phyloP scores from a whole-genome alignment of 805 yeast species.

The Debaryomyces castellii region DNA sequence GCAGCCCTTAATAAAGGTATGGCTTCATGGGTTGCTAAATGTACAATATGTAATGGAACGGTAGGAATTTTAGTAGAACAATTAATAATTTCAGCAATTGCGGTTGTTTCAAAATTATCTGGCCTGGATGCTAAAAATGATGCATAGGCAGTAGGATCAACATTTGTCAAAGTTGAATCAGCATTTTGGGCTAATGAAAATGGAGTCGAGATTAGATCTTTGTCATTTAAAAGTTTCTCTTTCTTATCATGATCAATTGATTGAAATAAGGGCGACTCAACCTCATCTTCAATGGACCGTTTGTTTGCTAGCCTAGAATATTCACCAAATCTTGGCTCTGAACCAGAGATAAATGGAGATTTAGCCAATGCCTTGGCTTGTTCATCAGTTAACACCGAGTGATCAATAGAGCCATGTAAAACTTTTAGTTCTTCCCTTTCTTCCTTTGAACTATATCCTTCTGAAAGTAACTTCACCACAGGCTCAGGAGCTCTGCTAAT shows the following conservation, averaged over 20 bases:
- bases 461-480: slow-evolving; percentile 30
- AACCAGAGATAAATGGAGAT: slow-evolving; percentile 57
- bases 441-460: slow-evolving; percentile 11
- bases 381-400: slow-evolving; percentile 41
- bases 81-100: slow-evolving; percentile 68
- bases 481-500: slow-evolving; percentile 39
- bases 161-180: slow-evolving; percentile 39
- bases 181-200: slow-evolving; percentile 42
- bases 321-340: slow-evolving; percentile 56
- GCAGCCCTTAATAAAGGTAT: slow-evolving; percentile 72
- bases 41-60: slow-evolving; percentile 84
- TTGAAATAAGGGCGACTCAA: slow-evolving; percentile 23
- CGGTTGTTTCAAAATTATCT: slow-evolving; percentile 82
- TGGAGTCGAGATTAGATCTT: slow-evolving; percentile 26
- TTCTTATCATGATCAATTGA: slow-evolving; percentile 16
- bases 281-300: slow-evolving; percentile 16
- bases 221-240: slow-evolving; percentile 9
- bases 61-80: slow-evolving; percentile 58
- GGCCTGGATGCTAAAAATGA: slow-evolving; percentile 85
- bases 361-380: slow-evolving; percentile 55
- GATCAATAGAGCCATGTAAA: slow-evolving; percentile 33
- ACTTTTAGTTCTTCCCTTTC: slow-evolving; percentile 32
- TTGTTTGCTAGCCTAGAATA: slow-evolving; percentile 40
- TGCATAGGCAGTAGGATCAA: slow-evolving; percentile 64
- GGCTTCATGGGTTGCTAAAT: slow-evolving; percentile 82